Percentiles rank a stretch among this genome's conserved stretches.
Evolutionary conservation across 2,329 filamentous ascomycete genomes (phyloP).

Genomic region (Penicillium sp.): DNA sequence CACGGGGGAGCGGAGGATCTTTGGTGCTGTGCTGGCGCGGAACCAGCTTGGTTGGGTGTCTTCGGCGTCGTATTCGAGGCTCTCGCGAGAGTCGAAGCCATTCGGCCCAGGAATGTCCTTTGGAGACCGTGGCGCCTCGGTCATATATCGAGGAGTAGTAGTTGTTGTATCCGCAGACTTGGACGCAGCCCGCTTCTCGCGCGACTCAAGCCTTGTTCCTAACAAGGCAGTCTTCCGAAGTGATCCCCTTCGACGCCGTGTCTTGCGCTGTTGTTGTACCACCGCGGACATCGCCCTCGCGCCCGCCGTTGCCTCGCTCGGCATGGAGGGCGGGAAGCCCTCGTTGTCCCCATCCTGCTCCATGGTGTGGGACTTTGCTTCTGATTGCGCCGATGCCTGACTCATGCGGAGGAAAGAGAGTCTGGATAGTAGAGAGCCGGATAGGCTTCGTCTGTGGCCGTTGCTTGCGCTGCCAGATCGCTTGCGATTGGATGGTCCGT

Average conservation of each 20-base stretch:
- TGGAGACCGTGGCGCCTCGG: conserved; percentile 17
- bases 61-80: conserved; percentile 26
- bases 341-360: conserved; percentile 35
- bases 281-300: conserved; percentile 58
- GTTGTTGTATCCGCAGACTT: conserved; percentile 27
- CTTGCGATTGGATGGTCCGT: conserved; percentile 35
- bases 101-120: conserved; percentile 17
- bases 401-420: conserved; percentile 70
- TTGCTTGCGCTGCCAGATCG: conserved; percentile 44
- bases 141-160: conserved; percentile 19
- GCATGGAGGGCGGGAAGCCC: conserved; percentile 38
- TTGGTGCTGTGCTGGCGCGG: conserved; percentile 24
- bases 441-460: conserved; percentile 61
- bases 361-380: conserved; percentile 34
- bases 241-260: conserved; percentile 78
- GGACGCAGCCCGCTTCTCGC: conserved; percentile 39
- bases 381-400: conserved; percentile 47
- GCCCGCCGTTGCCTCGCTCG: conserved; percentile 35
- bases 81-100: conserved; percentile 19
- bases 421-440: conserved; percentile 70
- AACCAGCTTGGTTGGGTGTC: conserved; percentile 30
- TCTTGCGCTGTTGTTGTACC: conserved; percentile 58
- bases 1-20: conserved; percentile 31
- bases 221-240: conserved; percentile 85
- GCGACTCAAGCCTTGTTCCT: conserved; percentile 58